Evolutionary conservation across 1,284 basidiomycete species (phyloP).

Genomic region (Boletus nobilissimus): DNA sequence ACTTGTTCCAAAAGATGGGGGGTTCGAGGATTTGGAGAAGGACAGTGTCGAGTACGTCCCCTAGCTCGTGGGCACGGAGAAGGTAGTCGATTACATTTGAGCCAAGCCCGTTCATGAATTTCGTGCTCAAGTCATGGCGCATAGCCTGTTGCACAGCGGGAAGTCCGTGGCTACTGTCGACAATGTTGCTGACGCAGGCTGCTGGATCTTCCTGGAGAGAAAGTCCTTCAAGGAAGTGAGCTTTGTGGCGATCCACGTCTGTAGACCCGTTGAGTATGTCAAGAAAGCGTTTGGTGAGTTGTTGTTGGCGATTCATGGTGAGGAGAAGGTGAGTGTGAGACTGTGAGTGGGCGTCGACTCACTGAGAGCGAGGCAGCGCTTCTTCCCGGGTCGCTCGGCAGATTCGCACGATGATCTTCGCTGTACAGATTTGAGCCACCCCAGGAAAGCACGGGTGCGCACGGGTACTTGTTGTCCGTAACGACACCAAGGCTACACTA

Average conservation of each 20-base stretch:
- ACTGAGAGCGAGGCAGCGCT: background rate
- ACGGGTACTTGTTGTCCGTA: too few species aligned
- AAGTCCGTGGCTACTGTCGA: constrained; percentile 53
- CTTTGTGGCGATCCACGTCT: constrained; percentile 28
- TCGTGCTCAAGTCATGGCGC: constrained; percentile 51
- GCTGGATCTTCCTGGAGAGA: constrained; percentile 53
- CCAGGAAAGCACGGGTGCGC: too few species aligned
- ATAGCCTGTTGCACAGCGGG: constrained; percentile 57
- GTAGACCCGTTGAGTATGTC: constrained; percentile 38
- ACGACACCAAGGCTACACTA: too few species aligned
- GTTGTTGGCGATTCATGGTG: constrained; percentile 39
- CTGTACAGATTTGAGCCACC: background rate
- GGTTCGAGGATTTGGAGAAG: constrained; percentile 60
- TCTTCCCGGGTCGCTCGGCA: background rate
- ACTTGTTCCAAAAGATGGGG: constrained; percentile 63
- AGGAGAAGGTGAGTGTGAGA: background rate
- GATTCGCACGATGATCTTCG: background rate
- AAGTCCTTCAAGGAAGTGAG: constrained; percentile 61
- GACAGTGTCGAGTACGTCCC: constrained; percentile 55
- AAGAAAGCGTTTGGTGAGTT: constrained; percentile 41
- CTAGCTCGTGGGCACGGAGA: constrained; percentile 53
- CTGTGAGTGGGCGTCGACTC: too few species aligned
- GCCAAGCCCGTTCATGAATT: constrained; percentile 59
- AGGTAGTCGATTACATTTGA: constrained; percentile 55
- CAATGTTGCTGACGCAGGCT: constrained; percentile 54